Conservation (phyloP, 257 asterid genomes). For the Asclepias syriaca region DNA sequence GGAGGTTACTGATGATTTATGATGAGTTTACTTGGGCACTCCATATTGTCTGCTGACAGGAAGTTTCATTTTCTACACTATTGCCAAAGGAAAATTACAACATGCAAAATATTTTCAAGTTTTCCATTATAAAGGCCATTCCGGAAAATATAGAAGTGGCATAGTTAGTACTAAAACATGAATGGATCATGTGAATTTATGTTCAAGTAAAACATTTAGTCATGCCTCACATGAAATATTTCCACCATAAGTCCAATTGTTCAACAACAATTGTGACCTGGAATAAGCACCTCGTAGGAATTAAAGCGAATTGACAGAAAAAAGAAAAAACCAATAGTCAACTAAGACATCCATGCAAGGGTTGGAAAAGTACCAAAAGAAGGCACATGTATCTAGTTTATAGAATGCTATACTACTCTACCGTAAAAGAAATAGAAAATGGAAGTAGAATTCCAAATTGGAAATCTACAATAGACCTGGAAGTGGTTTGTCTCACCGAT, state of each 20-base stretch:
- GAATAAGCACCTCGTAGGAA: not conserved
- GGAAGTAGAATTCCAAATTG: not conserved
- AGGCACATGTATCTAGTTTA: not conserved
- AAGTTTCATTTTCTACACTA: not conserved
- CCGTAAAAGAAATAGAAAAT: not conserved
- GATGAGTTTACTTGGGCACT: not conserved
- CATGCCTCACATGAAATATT: not conserved
- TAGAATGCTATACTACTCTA: not conserved
- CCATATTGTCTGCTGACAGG: not conserved
- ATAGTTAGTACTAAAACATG: not conserved
- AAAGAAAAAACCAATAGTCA: not conserved
- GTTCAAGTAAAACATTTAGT: not conserved
- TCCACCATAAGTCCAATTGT: not conserved
- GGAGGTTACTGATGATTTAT: not conserved
- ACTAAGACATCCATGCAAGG: not conserved
- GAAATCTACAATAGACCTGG: not conserved
- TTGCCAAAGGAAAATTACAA: not conserved
- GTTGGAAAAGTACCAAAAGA: not conserved
- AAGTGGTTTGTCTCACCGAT: conserved; percentile 44
- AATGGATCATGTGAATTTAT: not conserved
- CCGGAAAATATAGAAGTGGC: not conserved
- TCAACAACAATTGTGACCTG: not conserved
- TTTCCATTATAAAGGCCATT: not conserved
- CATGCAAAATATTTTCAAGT: not conserved
- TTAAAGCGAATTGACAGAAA: not conserved